Conservation (phyloP, 768 basidiomycete species). For the Xerocomellus amylosporus region DNA sequence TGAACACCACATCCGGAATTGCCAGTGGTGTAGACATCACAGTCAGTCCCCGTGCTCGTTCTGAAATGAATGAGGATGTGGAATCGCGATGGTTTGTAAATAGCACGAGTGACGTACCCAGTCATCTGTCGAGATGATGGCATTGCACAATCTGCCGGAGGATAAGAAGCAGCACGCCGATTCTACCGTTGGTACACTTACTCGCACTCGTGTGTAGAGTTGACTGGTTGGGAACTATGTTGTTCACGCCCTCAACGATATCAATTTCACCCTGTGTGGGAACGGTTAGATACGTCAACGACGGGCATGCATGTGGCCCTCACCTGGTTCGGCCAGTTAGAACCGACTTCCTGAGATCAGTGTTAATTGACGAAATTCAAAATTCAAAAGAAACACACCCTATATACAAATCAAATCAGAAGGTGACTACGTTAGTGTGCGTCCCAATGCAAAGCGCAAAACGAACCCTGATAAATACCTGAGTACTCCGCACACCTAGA, state of each 20-base stretch:
- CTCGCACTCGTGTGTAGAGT: slow-evolving; percentile 30
- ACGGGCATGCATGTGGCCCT: not conserved
- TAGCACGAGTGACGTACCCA: slow-evolving; percentile 25
- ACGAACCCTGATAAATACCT: slow-evolving; percentile 25
- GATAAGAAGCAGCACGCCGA: not conserved
- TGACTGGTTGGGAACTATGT: slow-evolving; percentile 26
- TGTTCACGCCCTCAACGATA: slow-evolving; percentile 35
- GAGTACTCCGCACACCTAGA: not conserved
- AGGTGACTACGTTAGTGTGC: not conserved
- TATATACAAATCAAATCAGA: slow-evolving; percentile 1
- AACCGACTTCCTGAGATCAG: slow-evolving; percentile 24
- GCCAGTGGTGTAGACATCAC: slow-evolving; percentile 19
- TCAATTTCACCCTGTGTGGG: slow-evolving; percentile 29
- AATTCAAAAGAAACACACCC: slow-evolving; percentile 18
- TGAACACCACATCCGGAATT: slow-evolving; percentile 36
- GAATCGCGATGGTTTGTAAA: not conserved
- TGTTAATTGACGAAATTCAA: not conserved
- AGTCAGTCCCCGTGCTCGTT: slow-evolving; percentile 18
- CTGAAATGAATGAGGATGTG: slow-evolving; percentile 6
- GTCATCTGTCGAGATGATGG: slow-evolving; percentile 27
- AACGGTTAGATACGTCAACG: not conserved
- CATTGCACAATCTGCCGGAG: slow-evolving; percentile 30
- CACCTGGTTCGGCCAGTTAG: slow-evolving; percentile 26
- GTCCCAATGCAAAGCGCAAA: not conserved
- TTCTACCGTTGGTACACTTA: slow-evolving; percentile 3